Conservation (phyloP, 129 eudicot species). For the Artemisia tridentata region DNA sequence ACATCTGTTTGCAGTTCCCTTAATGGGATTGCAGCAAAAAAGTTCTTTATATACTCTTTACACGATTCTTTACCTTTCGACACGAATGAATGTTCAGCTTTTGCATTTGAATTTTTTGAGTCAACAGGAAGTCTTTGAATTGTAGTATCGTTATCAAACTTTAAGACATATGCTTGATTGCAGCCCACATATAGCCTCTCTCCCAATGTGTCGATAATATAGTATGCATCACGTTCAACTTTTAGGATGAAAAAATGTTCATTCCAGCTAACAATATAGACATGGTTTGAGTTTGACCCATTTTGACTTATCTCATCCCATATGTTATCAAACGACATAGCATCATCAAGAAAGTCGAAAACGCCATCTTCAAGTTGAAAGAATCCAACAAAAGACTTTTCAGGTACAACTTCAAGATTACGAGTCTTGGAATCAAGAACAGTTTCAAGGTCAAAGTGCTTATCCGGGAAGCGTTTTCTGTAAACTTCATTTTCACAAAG, state of each 20-base stretch:
- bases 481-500: not conserved
- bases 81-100: not conserved
- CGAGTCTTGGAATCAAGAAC: not conserved
- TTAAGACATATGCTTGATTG: not conserved
- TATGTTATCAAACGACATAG: constrained; percentile 77
- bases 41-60: not conserved
- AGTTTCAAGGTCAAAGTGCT: not conserved
- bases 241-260: constrained; percentile 79
- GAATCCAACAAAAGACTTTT: not conserved
- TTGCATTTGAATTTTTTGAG: not conserved
- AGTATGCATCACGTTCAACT: constrained; percentile 62
- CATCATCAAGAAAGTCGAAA: constrained; percentile 27
- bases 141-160: not conserved
- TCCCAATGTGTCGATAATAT: constrained; percentile 69
- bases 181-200: constrained; percentile 82
- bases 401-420: not conserved
- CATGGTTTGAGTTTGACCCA: constrained; percentile 24
- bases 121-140: not conserved
- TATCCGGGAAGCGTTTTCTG: not conserved
- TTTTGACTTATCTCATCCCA: constrained; percentile 65
- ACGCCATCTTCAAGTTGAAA: not conserved
- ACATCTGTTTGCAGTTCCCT: not conserved
- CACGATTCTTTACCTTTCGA: not conserved
- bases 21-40: not conserved
- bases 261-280: constrained; percentile 76